Evolutionary conservation across 257 asterid genomes (phyloP).

Genomic region (Schizonepeta tenuifolia): DNA sequence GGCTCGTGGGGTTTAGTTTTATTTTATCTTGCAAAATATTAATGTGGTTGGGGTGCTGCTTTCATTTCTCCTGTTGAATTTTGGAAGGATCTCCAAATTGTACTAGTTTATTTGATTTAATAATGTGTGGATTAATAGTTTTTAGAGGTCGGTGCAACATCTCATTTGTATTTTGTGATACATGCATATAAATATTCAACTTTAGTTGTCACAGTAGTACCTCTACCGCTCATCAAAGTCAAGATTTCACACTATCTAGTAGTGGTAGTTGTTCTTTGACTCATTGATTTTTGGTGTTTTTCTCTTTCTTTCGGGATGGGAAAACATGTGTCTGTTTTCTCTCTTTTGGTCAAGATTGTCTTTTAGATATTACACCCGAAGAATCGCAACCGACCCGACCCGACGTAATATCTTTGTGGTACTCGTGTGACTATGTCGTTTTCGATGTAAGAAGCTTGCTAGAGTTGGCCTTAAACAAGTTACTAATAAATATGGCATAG

Average conservation of each 20-base stretch:
- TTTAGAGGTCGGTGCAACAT: slow-evolving; percentile 39
- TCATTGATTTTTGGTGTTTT: slow-evolving; percentile 14
- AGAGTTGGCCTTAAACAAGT: not conserved
- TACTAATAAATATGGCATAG: not conserved
- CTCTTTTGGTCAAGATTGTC: not conserved
- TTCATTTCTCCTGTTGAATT: slow-evolving; percentile 35
- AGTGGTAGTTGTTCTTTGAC: slow-evolving; percentile 33
- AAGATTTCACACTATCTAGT: slow-evolving; percentile 42
- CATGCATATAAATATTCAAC: not conserved
- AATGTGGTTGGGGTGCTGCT: slow-evolving; percentile 42
- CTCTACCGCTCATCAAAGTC: slow-evolving; percentile 31
- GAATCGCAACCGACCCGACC: too few relatives aligned
- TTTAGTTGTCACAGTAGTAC: slow-evolving; percentile 16
- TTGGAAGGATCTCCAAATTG: slow-evolving; percentile 37
- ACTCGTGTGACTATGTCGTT: too few relatives aligned
- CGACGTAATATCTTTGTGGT: too few relatives aligned
- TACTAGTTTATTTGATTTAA: slow-evolving; percentile 31
- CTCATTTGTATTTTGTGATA: slow-evolving; percentile 21
- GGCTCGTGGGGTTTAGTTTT: not conserved
- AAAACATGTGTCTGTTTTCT: not conserved
- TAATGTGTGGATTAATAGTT: slow-evolving; percentile 25
- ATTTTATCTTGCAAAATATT: not conserved
- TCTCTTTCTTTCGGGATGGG: not conserved
- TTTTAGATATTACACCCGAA: not conserved
- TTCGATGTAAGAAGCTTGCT: not conserved